Evolutionary conservation across 228 moss, liverwort and hornwort species (phyloP).

Genomic region (Sphagnum fallax): DNA sequence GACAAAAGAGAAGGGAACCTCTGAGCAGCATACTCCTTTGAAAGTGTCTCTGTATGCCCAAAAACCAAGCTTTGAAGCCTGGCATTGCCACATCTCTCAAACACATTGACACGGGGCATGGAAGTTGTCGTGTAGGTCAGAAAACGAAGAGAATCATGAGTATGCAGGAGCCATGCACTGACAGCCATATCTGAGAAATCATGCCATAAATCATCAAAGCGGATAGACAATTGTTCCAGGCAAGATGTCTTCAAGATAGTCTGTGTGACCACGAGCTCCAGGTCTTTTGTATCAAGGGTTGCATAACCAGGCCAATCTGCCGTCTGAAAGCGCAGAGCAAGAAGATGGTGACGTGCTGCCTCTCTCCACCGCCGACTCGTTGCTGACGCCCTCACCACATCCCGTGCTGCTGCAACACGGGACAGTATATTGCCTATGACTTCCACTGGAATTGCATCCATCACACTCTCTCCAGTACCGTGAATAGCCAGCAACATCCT

Average conservation of each 20-base stretch:
- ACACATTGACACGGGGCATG: constrained; percentile 51
- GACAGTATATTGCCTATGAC: constrained; percentile 78
- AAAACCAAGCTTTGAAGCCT: constrained; percentile 57
- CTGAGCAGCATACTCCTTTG: constrained; percentile 6
- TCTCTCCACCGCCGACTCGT: constrained; percentile 78
- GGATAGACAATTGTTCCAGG: constrained; percentile 54
- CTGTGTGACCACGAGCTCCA: constrained; percentile 63
- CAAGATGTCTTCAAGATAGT: constrained; percentile 69
- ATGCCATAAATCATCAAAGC: constrained; percentile 22
- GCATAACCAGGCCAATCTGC: constrained; percentile 50
- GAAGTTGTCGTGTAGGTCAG: constrained; percentile 62
- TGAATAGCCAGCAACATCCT: too few species aligned
- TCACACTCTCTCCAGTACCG: neutral
- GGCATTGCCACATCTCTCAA: constrained; percentile 61
- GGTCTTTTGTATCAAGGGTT: constrained; percentile 38
- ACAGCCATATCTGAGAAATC: constrained; percentile 63
- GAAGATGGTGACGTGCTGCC: constrained; percentile 65
- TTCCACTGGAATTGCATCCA: constrained; percentile 76
- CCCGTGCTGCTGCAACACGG: constrained; percentile 67
- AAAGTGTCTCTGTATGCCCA: constrained; percentile 35
- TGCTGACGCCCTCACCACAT: constrained; percentile 65
- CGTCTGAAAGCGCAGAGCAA: constrained; percentile 46
- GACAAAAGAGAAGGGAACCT: constrained; percentile 56
- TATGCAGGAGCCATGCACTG: constrained; percentile 80
- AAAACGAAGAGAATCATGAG: constrained; percentile 61